Conservation (phyloP, 2,329 filamentous ascomycete species). For the Malbranchea zuffiana region DNA sequence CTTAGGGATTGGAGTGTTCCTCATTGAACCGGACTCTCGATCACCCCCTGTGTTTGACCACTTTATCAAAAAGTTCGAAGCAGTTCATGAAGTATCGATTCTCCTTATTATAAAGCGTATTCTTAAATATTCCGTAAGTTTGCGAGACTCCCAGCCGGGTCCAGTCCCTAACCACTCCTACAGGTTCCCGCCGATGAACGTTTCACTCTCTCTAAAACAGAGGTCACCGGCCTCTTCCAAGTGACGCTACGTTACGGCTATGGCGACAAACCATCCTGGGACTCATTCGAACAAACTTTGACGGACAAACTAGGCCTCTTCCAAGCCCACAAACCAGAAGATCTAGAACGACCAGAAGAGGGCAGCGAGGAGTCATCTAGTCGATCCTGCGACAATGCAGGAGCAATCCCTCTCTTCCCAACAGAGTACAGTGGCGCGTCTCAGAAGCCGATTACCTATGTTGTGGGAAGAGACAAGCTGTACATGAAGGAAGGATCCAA, state of each 20-base stretch:
- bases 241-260: slow-evolving; percentile 14
- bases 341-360: neutral
- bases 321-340: neutral
- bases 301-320: slow-evolving; percentile 9
- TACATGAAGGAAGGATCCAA: slow-evolving; percentile 23
- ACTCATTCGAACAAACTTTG: slow-evolving; percentile 12
- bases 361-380: slow-evolving; percentile 10
- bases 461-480: slow-evolving; percentile 35
- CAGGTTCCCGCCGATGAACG: slow-evolving; percentile 45
- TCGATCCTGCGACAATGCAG: slow-evolving; percentile 15
- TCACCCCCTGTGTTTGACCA: slow-evolving; percentile 60
- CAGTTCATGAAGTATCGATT: slow-evolving; percentile 55
- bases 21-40: slow-evolving; percentile 61
- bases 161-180: slow-evolving; percentile 33
- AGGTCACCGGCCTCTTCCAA: slow-evolving; percentile 11
- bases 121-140: slow-evolving; percentile 12
- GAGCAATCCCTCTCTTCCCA: slow-evolving; percentile 6
- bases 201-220: slow-evolving; percentile 32
- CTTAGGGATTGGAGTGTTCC: slow-evolving; percentile 59
- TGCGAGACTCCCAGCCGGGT: neutral
- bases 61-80: slow-evolving; percentile 60
- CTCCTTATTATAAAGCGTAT: slow-evolving; percentile 55
- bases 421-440: neutral
- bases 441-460: slow-evolving; percentile 34
- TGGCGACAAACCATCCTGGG: slow-evolving; percentile 12